Base-by-base conservation (phyloP, 129 eudicot species). In the Tanacetum coccineum region DNA sequence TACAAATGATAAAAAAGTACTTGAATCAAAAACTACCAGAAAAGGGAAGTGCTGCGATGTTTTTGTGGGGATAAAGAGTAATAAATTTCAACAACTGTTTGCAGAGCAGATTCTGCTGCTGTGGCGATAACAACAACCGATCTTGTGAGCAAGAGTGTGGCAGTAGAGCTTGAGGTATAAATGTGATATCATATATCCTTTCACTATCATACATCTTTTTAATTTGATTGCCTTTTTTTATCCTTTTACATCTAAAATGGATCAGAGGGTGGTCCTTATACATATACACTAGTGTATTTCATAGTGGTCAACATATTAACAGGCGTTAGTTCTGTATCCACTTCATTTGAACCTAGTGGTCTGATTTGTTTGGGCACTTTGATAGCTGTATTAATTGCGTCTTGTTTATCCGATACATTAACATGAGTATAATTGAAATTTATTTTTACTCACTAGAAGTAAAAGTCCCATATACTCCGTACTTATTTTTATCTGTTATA, bases 121-220 rank as follows among this genome's bases (percentile, higher is more conserved):
- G 96, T 93, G 64, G 98, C 96, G 60, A 93, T 93, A 78, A 93
- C 98, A 9, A 93, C 98, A 62, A 93, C 98, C 18, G 98, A 93
- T 79, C 98, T 93, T 72, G 96, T 88, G 64, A 88, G 95, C 84
- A 93, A 88, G 77, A 88, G 98, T 78, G 98, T 93, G 22, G 98
- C 98, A 48, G 76, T 86, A 42, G 96, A 93, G 77, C 77, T 78
- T 19, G 87, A 88, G 95, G 98, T 88, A 72, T 47, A 76, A 58
- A 49, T 67, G 21, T 46, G 53, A 39, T 7, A 40, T 18, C 59
- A 28, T 42, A 40, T 51, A 49, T 45, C 42, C 46, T 7, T 62
- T 62, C 59, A 6, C 42, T 7, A 36, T 1, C 2, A 2, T 36
- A 36, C 8, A 36, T 7, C 1, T 36, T 8, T 36, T 36, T 6